These are phyloP conservation scores for Steccherinum ochraceum DNA, from an alignment of 768 basidiomycete species.

Conservation along the genomic window DNA sequence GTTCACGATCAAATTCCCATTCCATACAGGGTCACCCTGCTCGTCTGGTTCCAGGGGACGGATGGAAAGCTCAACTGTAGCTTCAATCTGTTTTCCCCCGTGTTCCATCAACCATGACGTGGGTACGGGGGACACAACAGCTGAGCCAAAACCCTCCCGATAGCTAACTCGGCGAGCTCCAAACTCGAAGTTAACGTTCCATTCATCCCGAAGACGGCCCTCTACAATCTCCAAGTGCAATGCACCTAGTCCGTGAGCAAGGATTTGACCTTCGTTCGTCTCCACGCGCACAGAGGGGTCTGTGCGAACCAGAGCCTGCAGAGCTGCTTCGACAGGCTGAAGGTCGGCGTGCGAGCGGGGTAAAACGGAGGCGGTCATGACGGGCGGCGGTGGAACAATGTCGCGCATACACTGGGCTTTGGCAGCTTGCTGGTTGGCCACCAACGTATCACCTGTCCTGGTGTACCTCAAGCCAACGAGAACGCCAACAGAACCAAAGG, in stretches of 20 bases:
- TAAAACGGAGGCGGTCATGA: conserved; percentile 79
- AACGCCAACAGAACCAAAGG: conserved; percentile 81
- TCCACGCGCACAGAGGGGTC: conserved; percentile 86
- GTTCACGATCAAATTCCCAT: conserved; percentile 69
- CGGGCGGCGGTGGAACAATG: conserved; percentile 73
- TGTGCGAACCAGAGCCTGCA: conserved; percentile 69
- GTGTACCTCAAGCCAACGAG: conserved; percentile 78
- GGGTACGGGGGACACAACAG: conserved; percentile 21
- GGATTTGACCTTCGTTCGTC: conserved; percentile 73
- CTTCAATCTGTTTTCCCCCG: conserved; percentile 45
- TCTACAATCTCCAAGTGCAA: conserved; percentile 88
- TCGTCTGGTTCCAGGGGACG: conserved; percentile 50
- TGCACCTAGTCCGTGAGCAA: conserved; percentile 79
- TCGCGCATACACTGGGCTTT: conserved; percentile 43
- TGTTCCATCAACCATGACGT: conserved; percentile 59
- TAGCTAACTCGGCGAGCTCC: conserved; percentile 76
- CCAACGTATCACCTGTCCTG: conserved; percentile 81
- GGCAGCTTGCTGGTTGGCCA: conserved; percentile 38
- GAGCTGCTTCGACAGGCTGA: conserved; percentile 69
- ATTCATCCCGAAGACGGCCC: conserved; percentile 74
- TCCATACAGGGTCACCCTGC: conserved; percentile 63
- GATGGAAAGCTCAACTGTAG: conserved; percentile 50
- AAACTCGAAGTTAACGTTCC: conserved; percentile 71
- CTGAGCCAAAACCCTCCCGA: conserved; percentile 50
- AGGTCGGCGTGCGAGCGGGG: conserved; percentile 77